These are phyloP conservation scores for Sporothrix dimorphospora DNA, from an alignment of 2,329 filamentous ascomycete species.

Conservation along the genomic window DNA sequence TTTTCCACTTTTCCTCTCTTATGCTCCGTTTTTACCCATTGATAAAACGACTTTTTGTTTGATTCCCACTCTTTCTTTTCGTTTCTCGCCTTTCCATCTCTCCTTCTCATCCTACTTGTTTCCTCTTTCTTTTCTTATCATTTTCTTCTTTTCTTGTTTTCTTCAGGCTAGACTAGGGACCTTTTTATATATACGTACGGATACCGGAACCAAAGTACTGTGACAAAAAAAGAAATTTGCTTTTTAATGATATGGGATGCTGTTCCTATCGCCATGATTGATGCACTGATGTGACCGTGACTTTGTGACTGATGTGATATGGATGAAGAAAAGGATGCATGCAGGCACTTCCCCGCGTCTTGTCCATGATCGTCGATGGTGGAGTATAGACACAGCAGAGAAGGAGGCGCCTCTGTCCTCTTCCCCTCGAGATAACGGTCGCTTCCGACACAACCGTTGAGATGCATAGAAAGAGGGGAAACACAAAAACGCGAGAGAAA, in stretches of 20 bases:
- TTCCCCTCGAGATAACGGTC: conserved; percentile 13
- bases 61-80: conserved; percentile 25
- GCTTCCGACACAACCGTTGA: neutral
- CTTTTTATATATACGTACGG: conserved; percentile 1
- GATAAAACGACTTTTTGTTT: conserved; percentile 2
- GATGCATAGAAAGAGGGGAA: conserved; percentile 1
- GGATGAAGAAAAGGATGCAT: neutral
- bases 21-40: neutral
- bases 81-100: neutral
- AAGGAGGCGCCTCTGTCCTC: neutral
- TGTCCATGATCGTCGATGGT: neutral
- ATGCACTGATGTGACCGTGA: neutral
- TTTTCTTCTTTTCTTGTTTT: neutral
- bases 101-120: neutral
- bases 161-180: conserved; percentile 24
- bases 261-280: neutral
- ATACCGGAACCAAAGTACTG: conserved; percentile 13
- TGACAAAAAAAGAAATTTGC: neutral
- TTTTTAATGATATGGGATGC: neutral
- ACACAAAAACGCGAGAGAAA: neutral
- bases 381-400: neutral
- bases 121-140: neutral
- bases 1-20: neutral
- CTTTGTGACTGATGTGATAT: neutral
- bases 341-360: conserved; percentile 12